Evolutionary conservation across 805 yeast species (phyloP), one percentile per base, ranked within the genome.

Genomic region (Wickerhamiella occidentalis): DNA sequence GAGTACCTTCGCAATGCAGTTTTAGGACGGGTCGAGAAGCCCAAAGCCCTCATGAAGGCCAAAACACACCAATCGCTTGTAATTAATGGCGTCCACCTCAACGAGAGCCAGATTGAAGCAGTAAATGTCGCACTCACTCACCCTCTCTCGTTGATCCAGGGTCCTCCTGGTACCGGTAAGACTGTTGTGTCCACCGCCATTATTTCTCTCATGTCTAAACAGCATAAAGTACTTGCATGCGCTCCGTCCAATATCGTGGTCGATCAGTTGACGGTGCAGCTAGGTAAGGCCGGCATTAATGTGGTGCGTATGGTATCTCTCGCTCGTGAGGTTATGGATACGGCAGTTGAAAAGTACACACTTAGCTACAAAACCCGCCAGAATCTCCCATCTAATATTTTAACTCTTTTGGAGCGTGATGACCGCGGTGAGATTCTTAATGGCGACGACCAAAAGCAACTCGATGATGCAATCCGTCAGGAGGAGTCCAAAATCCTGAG

Each of bases 161-260:
- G 96, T 15, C 96, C 96, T 8, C 96, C 96, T 3, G 95, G 95
- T 55, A 88, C 96, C 0, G 96, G 96, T 62, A 88, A 88, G 61
- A 88, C 96, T 0, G 94, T 85, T 13, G 87, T 95, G 0, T 85
- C 95, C 0, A 90, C 95, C 1, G 80, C 94, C 0, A 84, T 88
- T 51, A 76, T 87, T 26, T 81, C 84, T 57, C 95, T 85, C 58
- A 67, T 86, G 48, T 71, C 79, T 2, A 76, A 77, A 51, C 60
- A 79, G 52, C 77, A 76, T 56, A 75, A 76, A 49, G 78, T 87
- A 7, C 70, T 88, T 37, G 96, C 87, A 2, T 85, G 95, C 70
- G 96, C 96, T 2, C 96, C 96, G 19, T 87, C 95, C 18, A 88
- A 88, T 64, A 90, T 88, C 45, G 96, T 96, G 0, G 95, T 85